Evolutionary conservation across 139 green algal genomes (phyloP).

Genomic region (Tetradesmus obliquus): DNA sequence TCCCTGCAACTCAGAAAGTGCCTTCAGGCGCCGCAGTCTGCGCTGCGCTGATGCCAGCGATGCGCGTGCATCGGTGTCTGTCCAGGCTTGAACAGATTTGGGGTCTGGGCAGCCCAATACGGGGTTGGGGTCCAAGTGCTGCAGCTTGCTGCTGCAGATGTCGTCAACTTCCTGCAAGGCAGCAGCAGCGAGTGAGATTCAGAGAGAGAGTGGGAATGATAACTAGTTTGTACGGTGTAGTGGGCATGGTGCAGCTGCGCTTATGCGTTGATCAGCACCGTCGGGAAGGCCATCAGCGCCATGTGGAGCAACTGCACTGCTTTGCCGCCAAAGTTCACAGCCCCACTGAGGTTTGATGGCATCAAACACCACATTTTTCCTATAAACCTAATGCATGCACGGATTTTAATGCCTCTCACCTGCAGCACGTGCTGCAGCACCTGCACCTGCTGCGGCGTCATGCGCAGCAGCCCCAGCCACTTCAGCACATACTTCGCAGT

Average conservation of each 20-base stretch:
- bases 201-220: too few species aligned
- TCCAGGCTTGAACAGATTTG: constrained; percentile 10
- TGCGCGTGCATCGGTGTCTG: background rate
- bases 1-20: background rate
- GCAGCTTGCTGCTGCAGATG: background rate
- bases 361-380: too few species aligned
- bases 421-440: constrained; percentile 48
- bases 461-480: constrained; percentile 42
- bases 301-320: too few species aligned
- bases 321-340: too few species aligned
- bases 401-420: background rate
- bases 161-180: constrained; percentile 22
- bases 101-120: background rate
- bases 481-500: constrained; percentile 48
- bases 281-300: too few species aligned
- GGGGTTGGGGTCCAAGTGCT: background rate
- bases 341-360: too few species aligned
- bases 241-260: too few species aligned
- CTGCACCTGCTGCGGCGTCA: constrained; percentile 49
- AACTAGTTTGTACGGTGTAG: too few species aligned
- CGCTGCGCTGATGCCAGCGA: background rate
- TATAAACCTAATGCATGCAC: too few species aligned
- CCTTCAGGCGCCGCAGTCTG: background rate
- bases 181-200: too few species aligned
- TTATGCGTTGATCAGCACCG: too few species aligned